A percentile compares a stretch with the other conserved stretches of the same genome.
Evolutionary conservation across 805 yeast genomes (phyloP).

Genomic region (Kregervanrija delftensis): DNA sequence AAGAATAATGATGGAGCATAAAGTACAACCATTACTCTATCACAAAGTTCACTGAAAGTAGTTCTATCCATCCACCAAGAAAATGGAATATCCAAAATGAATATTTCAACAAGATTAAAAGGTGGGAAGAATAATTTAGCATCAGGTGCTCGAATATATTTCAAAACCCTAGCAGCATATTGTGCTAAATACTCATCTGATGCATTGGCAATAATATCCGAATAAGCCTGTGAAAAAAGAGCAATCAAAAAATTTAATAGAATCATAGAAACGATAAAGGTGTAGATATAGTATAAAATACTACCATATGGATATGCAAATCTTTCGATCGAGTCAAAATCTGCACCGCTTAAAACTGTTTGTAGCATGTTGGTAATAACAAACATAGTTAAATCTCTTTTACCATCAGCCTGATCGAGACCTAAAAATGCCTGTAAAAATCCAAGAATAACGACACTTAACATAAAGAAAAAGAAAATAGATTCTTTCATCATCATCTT

Average conservation of each 20-base stretch:
- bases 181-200: conserved; percentile 80
- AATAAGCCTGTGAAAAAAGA: conserved; percentile 77
- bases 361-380: conserved; percentile 60
- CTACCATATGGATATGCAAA: conserved; percentile 85
- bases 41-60: conserved; percentile 36
- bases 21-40: conserved; percentile 52
- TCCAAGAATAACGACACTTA: conserved; percentile 66
- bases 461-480: conserved; percentile 68
- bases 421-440: conserved; percentile 85
- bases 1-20: conserved; percentile 62
- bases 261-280: conserved; percentile 67
- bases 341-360: conserved; percentile 70
- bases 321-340: conserved; percentile 58
- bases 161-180: conserved; percentile 75
- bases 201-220: conserved; percentile 74
- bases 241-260: conserved; percentile 81
- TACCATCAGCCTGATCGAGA: conserved; percentile 82
- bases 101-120: conserved; percentile 62
- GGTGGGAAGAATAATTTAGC: conserved; percentile 82
- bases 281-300: conserved; percentile 69
- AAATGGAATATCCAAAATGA: conserved; percentile 40
- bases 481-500: conserved; percentile 86
- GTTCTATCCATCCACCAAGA: conserved; percentile 28
- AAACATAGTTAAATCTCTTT: conserved; percentile 61
- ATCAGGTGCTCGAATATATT: conserved; percentile 86